Evolutionary conservation across 768 basidiomycete genomes (phyloP).

Genomic region (Dioszegia crocea): DNA sequence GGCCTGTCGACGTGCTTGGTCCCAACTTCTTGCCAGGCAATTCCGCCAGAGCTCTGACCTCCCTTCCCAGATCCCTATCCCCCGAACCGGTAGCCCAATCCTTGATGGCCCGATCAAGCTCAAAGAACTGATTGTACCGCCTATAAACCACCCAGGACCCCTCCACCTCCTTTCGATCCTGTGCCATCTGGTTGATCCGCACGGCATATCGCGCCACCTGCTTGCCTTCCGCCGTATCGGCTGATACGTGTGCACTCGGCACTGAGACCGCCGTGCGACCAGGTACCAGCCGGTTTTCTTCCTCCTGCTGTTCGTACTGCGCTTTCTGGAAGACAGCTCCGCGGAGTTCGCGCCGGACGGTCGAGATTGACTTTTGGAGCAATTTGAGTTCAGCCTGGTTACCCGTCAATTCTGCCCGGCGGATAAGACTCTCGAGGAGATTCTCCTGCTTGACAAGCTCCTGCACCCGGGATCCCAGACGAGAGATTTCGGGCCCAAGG

Average conservation of each 20-base stretch:
- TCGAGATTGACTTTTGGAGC: conserved; percentile 72
- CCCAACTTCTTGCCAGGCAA: conserved; percentile 94
- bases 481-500: conserved; percentile 60
- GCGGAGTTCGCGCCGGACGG: conserved; percentile 75
- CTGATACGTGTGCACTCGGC: conserved; percentile 67
- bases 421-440: conserved; percentile 80
- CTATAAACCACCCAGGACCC: conserved; percentile 91
- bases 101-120: conserved; percentile 76
- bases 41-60: conserved; percentile 61
- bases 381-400: conserved; percentile 79
- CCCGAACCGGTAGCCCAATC: conserved; percentile 53
- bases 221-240: conserved; percentile 69
- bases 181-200: conserved; percentile 81
- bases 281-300: conserved; percentile 79
- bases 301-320: conserved; percentile 90
- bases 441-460: conserved; percentile 74
- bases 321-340: conserved; percentile 82
- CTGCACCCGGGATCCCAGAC: conserved; percentile 68
- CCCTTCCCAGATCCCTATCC: conserved; percentile 56
- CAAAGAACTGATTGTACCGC: conserved; percentile 90
- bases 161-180: conserved; percentile 60
- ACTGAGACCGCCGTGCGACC: conserved; percentile 80
- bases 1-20: conserved; percentile 75
- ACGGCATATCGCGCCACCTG: conserved; percentile 87
- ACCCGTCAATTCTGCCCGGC: conserved; percentile 90